Evolutionary conservation across 441 rosid species (phyloP).

Genomic region (Kokia cookei): DNA sequence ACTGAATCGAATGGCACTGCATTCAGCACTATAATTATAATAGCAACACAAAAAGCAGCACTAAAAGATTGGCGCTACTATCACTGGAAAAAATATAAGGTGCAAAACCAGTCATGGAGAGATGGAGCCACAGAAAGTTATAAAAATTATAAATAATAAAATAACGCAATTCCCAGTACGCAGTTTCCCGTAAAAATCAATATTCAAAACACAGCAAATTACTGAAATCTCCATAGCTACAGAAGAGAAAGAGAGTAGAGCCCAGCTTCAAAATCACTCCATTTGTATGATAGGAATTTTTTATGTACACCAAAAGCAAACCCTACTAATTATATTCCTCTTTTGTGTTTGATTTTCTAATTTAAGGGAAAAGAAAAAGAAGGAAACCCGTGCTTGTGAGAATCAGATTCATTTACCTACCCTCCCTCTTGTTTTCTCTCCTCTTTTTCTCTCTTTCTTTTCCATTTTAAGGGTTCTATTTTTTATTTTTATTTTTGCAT

Average conservation of each 20-base stretch:
- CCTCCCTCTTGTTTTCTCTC: slow-evolving; percentile 15
- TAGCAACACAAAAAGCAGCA: not conserved
- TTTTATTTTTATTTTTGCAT: no score
- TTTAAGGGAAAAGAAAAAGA: no score
- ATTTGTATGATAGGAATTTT: not conserved
- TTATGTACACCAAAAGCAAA: not conserved
- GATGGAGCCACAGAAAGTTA: not conserved
- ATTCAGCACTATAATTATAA: not conserved
- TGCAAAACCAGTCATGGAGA: not conserved
- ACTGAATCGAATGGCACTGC: not conserved
- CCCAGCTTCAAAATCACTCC: not conserved
- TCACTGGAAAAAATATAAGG: not conserved
- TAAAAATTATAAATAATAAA: not conserved
- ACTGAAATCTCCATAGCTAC: not conserved
- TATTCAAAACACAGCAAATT: not conserved
- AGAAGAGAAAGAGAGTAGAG: not conserved
- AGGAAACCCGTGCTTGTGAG: not conserved
- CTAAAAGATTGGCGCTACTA: not conserved
- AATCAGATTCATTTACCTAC: slow-evolving; percentile 19
- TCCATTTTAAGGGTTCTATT: not conserved
- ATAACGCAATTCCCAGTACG: not conserved
- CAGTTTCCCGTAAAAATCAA: not conserved
- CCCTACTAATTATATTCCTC: not conserved
- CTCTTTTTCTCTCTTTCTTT: not conserved
- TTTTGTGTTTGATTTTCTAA: no score